These are phyloP conservation scores for Saccharomyces hybrid DNA, from an alignment of 1,139 yeast species.

Conservation along the genomic window DNA sequence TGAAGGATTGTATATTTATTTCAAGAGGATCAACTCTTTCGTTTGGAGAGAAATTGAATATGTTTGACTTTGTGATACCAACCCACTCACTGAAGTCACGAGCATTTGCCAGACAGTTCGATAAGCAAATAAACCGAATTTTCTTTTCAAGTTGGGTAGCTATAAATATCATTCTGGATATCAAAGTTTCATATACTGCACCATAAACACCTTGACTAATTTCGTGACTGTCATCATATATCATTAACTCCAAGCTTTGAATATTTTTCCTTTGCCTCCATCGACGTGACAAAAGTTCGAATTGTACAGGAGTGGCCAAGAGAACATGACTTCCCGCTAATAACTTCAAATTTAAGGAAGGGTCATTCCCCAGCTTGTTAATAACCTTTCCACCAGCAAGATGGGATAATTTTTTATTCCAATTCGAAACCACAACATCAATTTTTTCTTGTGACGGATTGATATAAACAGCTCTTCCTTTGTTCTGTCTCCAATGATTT, in stretches of 20 bases:
- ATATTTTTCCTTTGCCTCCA: constrained; percentile 76
- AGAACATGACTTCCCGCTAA: constrained; percentile 56
- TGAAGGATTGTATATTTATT: constrained; percentile 49
- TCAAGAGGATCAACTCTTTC: constrained; percentile 50
- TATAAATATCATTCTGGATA: constrained; percentile 67
- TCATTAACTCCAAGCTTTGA: constrained; percentile 56
- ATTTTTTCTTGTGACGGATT: constrained; percentile 52
- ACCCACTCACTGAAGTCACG: constrained; percentile 82
- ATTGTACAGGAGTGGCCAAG: constrained; percentile 73
- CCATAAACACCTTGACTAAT: constrained; percentile 55
- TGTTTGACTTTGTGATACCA: constrained; percentile 49
- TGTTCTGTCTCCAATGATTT: constrained; percentile 58
- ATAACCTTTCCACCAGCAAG: constrained; percentile 46
- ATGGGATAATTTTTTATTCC: constrained; percentile 44
- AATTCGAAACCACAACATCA: constrained; percentile 38
- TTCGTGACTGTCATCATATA: constrained; percentile 71
- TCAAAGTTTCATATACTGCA: constrained; percentile 54
- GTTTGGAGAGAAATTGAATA: constrained; percentile 63
- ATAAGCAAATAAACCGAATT: constrained; percentile 57
- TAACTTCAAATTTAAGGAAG: constrained; percentile 44
- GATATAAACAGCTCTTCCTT: constrained; percentile 63
- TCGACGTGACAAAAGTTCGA: constrained; percentile 62
- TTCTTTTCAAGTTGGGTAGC: constrained; percentile 49
- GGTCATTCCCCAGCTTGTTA: constrained; percentile 53
- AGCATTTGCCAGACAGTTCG: constrained; percentile 65